A percentile compares a stretch with the other conserved stretches of the same genome.
phyloP scores from a whole-genome alignment of 1,284 basidiomycete species.

The Pseudozyma pruni region DNA sequence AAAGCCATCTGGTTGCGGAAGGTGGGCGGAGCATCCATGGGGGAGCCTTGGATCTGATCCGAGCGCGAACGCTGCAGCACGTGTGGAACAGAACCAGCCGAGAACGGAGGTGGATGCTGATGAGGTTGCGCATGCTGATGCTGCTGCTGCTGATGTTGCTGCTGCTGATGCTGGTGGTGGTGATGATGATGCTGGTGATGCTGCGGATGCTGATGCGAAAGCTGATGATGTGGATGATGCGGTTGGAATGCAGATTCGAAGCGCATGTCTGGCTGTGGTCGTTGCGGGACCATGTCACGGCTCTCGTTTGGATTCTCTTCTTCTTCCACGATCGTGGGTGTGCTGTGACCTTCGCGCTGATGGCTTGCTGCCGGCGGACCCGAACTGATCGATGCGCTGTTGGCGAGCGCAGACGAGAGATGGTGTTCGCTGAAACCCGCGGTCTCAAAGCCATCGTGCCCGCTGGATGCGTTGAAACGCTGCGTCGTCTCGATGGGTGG shows the following conservation, averaged over 20 bases:
- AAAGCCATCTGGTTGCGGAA: constrained; percentile 39
- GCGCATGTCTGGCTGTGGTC: constrained; percentile 13
- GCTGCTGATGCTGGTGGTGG: constrained; percentile 9
- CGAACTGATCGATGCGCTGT: constrained; percentile 45
- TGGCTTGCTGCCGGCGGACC: constrained; percentile 13
- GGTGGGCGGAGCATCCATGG: constrained; percentile 22
- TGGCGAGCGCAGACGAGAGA: constrained; percentile 56
- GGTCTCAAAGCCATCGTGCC: constrained; percentile 38
- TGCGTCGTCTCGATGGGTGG: constrained; percentile 32
- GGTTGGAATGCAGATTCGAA: constrained; percentile 22
- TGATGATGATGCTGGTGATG: constrained; percentile 17
- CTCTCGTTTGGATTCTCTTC: constrained; percentile 40
- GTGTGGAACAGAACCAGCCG: constrained; percentile 17
- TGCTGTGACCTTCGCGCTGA: constrained; percentile 50
- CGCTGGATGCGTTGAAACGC: constrained; percentile 22
- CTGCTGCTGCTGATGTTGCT: constrained; percentile 2
- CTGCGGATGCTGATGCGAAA: constrained; percentile 4
- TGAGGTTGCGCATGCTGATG: constrained; percentile 4
- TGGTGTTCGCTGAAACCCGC: constrained; percentile 51
- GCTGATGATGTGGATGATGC: constrained; percentile 30
- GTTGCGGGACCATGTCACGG: constrained; percentile 12
- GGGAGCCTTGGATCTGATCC: constrained; percentile 24
- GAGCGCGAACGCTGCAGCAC: constrained; percentile 27
- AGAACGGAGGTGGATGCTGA: constrained; percentile 9
- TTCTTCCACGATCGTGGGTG: constrained; percentile 62